Base-by-base conservation (phyloP, 768 basidiomycete species). In the Xerocomellus chrysenteron region DNA sequence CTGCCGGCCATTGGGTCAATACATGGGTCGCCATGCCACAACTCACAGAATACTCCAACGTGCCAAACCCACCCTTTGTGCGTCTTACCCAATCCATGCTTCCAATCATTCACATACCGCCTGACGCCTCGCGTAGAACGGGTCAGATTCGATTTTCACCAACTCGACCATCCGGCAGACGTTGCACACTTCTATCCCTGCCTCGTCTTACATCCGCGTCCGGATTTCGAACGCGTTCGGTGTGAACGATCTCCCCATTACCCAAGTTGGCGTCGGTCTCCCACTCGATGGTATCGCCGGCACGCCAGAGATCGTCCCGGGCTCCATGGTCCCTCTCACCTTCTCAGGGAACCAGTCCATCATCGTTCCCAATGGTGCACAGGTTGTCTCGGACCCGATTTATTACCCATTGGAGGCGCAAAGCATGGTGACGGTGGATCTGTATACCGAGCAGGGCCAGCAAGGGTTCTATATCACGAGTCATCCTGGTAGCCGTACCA, bases 1-100 rank as follows among this genome's bases (percentile, higher is more conserved):
- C 46, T 17, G 28, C 36, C 0, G 28, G 55, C 10, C 58, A 59
- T 36, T 51, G 49, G 55, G 40, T 50, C 42, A 50, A 50, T 33
- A 52, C 56, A 26, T 53, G 56, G 58, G 37, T 47, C 43, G 12
- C 49, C 41, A 59, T 47, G 59, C 48, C 45, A 35, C 57, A 60
- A 37, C 14, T 50, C 17, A 53, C 52, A 19, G 57, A 41, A 47
- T 50, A 50, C 30, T 26, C 1, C 33, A 59, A 54, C 32, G 14
- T 59, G 46, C 49, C 44, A 9, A 35, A 59, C 35, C 42, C 36
- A 28, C 55, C 46, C 1, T 56, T 52, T 30, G 58, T 56, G 40
- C 46, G 53, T 42, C 21, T 30, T 19, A 10, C 13, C 5, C 2
- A n/a, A 12, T 36, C 19, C 40, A 24, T 32, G 12, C 35, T 39